A percentile compares a stretch with the other conserved stretches of the same genome.
Evolutionary conservation across 495 filamentous ascomycete species (phyloP).

Genomic region (Daldinia bambusicola): DNA sequence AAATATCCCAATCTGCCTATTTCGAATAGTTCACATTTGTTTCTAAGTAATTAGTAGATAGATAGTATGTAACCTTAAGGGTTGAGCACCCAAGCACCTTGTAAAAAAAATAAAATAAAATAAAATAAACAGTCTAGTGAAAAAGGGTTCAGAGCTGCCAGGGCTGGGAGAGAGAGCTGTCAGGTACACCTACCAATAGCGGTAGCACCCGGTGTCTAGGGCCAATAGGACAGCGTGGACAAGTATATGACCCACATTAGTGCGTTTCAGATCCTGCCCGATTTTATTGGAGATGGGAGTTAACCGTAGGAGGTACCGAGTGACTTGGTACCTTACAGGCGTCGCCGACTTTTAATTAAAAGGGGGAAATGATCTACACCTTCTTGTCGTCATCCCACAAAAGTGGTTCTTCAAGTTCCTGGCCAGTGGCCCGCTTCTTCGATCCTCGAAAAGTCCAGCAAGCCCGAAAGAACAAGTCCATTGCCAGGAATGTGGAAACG

Average conservation of each 20-base stretch:
- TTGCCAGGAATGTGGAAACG: neutral
- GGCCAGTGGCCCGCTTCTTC: conserved; percentile 17
- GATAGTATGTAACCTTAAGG: no score
- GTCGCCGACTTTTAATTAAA: conserved; percentile 20
- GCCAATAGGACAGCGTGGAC: conserved; percentile 23
- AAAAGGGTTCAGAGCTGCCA: neutral
- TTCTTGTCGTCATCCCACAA: conserved; percentile 13
- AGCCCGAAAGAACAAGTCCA: neutral
- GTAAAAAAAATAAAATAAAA: no score
- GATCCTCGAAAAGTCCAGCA: conserved; percentile 32
- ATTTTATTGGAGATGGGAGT: conserved; percentile 20
- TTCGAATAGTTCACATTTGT: neutral
- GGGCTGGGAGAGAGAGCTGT: neutral
- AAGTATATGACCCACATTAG: conserved; percentile 25
- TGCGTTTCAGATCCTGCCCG: conserved; percentile 33
- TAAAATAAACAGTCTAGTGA: neutral
- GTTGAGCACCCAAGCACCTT: no score
- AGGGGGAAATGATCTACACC: conserved; percentile 39
- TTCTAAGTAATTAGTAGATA: no score
- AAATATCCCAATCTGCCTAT: neutral
- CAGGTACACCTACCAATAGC: conserved; percentile 22
- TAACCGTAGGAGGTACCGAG: neutral
- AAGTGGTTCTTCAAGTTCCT: conserved; percentile 11
- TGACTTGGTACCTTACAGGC: conserved; percentile 12
- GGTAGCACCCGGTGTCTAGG: conserved; percentile 22